Base-by-base conservation (phyloP, 2,329 filamentous ascomycete genomes). In the Cercospora brassicicola region DNA sequence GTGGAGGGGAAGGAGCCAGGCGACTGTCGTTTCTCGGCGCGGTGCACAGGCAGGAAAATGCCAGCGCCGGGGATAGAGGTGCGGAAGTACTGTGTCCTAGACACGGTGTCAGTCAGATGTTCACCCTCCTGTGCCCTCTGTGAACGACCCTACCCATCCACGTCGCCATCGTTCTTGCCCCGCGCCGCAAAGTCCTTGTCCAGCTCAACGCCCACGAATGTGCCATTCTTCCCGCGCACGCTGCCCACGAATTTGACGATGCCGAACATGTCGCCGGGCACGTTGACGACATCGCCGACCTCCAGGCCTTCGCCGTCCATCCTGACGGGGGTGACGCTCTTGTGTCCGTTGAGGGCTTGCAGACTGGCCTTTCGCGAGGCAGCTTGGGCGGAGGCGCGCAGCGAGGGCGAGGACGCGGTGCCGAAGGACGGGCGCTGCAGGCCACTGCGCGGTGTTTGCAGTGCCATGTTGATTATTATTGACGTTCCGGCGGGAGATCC, bases 151-250 rank as follows among this genome's bases (percentile, higher is more conserved):
- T 85, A 94, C 92, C 94, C 95, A 74, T 98, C 94, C 64, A 98
- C 95, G 79, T 97, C 94, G 71, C 95, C 95, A 76, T 88, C 96
- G 78, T 99, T 99, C 84, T 99, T 99, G 36, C 95, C 95, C 77
- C 91, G 88, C 62, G 85, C 80, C 36, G 93, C 91, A 82, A 90
- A 96, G 73, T 96, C 91, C 63, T 87, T 84, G 75, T 90, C 88
- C 71, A 99, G 85, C 80, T 99, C 95, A 39, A 99, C 92, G 56
- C 95, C 95, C 33, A 92, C 93, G 83, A 99, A 99, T 20, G 88
- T 87, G 61, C 95, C 95, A 73, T 91, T 93, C 83, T 97, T 97
- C 71, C 94, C 94, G 74, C 89, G 88, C 48, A 99, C 94, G 45
- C 85, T 84, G 55, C 95, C 95, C 69, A 98, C 84, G 78, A 97